phyloP scores from a whole-genome alignment of 2,329 filamentous ascomycete species.

The Fusarium mangiferae region DNA sequence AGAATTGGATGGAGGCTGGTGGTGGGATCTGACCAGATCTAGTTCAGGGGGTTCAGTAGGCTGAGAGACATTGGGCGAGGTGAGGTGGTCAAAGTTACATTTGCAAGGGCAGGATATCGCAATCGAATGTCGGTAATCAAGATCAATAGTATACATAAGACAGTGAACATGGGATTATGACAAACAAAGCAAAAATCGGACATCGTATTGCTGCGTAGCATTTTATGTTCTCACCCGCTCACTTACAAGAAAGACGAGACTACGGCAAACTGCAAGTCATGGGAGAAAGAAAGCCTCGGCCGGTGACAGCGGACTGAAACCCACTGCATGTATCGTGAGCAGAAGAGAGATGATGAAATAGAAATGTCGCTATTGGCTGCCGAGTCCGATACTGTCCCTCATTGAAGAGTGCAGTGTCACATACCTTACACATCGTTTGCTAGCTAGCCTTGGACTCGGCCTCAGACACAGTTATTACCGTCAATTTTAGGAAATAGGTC shows the following conservation, averaged over 20 bases:
- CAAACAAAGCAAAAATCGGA: background rate
- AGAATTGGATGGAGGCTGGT: slow-evolving; percentile 16
- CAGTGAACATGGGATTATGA: background rate
- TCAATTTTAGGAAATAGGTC: slow-evolving; percentile 13
- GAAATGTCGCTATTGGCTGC: slow-evolving; percentile 21
- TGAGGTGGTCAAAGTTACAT: slow-evolving; percentile 26
- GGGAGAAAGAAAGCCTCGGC: slow-evolving; percentile 5
- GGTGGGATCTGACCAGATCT: slow-evolving; percentile 14
- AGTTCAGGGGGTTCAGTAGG: slow-evolving; percentile 9
- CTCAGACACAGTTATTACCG: slow-evolving; percentile 21
- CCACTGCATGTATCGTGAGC: background rate
- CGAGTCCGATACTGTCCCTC: background rate
- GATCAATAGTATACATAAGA: background rate
- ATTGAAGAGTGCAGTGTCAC: slow-evolving; percentile 10
- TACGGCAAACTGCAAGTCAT: slow-evolving; percentile 6
- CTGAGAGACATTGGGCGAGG: background rate
- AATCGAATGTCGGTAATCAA: slow-evolving; percentile 20
- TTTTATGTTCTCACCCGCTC: background rate
- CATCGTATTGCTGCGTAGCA: background rate
- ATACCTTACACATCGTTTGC: slow-evolving; percentile 28
- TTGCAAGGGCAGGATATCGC: slow-evolving; percentile 26
- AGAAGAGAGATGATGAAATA: slow-evolving; percentile 15
- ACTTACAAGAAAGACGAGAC: slow-evolving; percentile 16
- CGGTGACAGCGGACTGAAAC: slow-evolving; percentile 24
- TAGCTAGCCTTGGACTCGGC: slow-evolving; percentile 1